Evolutionary conservation across 78 protist genomes (phyloP), one percentile per base, ranked within the genome.

Genomic region (Anaeramoeba flamelloides): DNA sequence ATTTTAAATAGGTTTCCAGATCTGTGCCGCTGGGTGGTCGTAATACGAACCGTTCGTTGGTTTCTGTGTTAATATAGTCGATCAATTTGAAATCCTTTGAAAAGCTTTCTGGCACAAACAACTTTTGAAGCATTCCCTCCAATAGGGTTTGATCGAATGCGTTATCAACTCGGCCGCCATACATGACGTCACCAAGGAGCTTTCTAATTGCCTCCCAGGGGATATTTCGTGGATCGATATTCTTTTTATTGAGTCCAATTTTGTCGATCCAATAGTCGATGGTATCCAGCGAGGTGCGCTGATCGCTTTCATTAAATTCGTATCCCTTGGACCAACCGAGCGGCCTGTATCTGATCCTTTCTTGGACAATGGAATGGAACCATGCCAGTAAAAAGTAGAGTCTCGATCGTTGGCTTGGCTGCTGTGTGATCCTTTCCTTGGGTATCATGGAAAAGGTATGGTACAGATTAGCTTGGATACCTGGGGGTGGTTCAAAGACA

Each of bases 121-220:
- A 64, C 30, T 36, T 77, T 36, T 38, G 77, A n/a, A 92, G 81
- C 88, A 95, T 83, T 31, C 92, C 37, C 4, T 65, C 77, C 30
- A 95, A 85, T 12, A 88, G 80, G 39, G 83, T 86, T 79, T 76
- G 83, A 81, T 95, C 98, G 79, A 88, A 89, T 74, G 86, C 94
- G 88, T 93, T 93, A 86, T 95, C 98, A 26, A 95, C 77, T 39
- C 93, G 81, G 33, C 96, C 96, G 41, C 95, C 95, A 74, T 89
- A 89, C 37, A 90, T 75, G 1, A 88, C 80, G 40, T 80, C 74
- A 31, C 83, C 82, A 30, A 92, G 41, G 80, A 89, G 80, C 40
- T 88, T 77, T n/a, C 91, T 82, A n/a, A 93, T 64, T 0, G 94
- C 95, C 31, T 31, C 41, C 95, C 97, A 94, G 17, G 94, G 94